Conservation (phyloP, 768 basidiomycete species). For the Dendrothele bispora region DNA sequence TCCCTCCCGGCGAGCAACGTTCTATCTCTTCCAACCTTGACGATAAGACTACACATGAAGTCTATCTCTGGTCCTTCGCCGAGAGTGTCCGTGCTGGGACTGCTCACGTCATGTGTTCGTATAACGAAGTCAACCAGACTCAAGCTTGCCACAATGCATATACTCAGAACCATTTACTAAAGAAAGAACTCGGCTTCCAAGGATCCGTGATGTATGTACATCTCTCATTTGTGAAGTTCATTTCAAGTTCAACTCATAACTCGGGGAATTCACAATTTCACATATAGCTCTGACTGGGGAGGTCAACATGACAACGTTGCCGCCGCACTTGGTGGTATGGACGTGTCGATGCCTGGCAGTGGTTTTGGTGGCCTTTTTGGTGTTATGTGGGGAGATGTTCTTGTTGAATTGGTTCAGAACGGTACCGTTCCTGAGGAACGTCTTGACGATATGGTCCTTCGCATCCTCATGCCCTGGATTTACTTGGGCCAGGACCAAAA, state of each 20-base stretch:
- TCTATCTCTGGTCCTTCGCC: conserved; percentile 26
- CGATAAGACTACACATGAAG: conserved; percentile 38
- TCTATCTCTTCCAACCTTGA: conserved; percentile 39
- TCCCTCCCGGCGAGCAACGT: too few relatives aligned
- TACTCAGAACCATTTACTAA: conserved; percentile 41
- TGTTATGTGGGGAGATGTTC: conserved; percentile 22
- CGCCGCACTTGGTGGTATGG: conserved; percentile 15
- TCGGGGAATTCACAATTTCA: too few relatives aligned
- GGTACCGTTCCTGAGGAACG: conserved; percentile 45
- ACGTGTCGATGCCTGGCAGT: conserved; percentile 13
- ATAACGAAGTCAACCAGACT: conserved; percentile 40
- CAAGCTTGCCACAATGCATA: conserved; percentile 47
- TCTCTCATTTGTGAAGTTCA: too few relatives aligned
- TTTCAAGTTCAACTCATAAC: too few relatives aligned
- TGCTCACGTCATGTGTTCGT: conserved; percentile 27
- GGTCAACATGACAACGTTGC: conserved; percentile 16
- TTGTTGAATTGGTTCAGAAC: conserved; percentile 41
- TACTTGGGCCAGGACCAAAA: conserved; percentile 21
- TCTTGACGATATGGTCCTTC: conserved; percentile 57
- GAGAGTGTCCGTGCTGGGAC: conserved; percentile 32
- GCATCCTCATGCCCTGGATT: conserved; percentile 49
- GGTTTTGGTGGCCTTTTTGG: background rate
- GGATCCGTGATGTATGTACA: conserved; percentile 29
- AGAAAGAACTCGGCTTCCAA: conserved; percentile 50
- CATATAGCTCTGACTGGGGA: conserved; percentile 53